Percentiles rank a stretch among this genome's conserved stretches.
Evolutionary conservation across 495 filamentous ascomycete species (phyloP).

Genomic region (Aspergillus hancockii): DNA sequence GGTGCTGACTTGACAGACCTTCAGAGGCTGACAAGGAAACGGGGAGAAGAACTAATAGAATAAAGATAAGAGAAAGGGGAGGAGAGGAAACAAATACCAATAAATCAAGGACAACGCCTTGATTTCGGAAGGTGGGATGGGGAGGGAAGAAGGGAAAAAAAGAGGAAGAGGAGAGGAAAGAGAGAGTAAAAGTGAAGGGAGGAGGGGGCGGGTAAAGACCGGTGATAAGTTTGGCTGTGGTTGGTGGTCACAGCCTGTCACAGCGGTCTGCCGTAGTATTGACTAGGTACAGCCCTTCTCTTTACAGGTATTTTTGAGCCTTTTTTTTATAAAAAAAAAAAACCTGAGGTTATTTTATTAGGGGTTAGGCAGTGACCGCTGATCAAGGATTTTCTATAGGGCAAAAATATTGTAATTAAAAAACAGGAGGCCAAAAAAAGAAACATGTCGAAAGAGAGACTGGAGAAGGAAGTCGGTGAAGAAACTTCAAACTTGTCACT

Average conservation of each 20-base stretch:
- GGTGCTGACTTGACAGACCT: slow-evolving; percentile 19
- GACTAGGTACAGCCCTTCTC: not conserved
- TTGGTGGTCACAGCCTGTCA: slow-evolving; percentile 8
- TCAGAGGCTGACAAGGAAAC: slow-evolving; percentile 13
- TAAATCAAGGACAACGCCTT: slow-evolving; percentile 43
- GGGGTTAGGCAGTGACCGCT: not conserved
- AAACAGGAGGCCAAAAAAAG: not conserved
- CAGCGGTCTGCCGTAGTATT: not conserved
- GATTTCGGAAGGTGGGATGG: slow-evolving; percentile 29
- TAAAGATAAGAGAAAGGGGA: slow-evolving; percentile 16
- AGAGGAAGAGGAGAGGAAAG: slow-evolving; percentile 27
- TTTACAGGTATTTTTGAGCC: not conserved
- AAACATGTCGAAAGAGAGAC: not conserved
- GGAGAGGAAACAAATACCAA: not conserved
- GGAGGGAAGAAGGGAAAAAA: slow-evolving; percentile 20
- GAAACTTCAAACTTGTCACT: not conserved
- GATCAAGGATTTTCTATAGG: not conserved
- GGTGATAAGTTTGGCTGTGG: slow-evolving; percentile 10
- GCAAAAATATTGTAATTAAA: not conserved
- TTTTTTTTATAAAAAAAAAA: no score
- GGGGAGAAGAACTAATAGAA: slow-evolving; percentile 8
- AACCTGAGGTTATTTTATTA: not conserved
- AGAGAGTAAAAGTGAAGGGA: slow-evolving; percentile 18
- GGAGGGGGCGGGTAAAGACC: slow-evolving; percentile 17
- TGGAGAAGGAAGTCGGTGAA: not conserved